A percentile compares a stretch with the other conserved stretches of the same genome.
These are phyloP conservation scores for Biscogniauxia mediterranea DNA, from an alignment of 2,329 filamentous ascomycete species.

Conservation along the genomic window DNA sequence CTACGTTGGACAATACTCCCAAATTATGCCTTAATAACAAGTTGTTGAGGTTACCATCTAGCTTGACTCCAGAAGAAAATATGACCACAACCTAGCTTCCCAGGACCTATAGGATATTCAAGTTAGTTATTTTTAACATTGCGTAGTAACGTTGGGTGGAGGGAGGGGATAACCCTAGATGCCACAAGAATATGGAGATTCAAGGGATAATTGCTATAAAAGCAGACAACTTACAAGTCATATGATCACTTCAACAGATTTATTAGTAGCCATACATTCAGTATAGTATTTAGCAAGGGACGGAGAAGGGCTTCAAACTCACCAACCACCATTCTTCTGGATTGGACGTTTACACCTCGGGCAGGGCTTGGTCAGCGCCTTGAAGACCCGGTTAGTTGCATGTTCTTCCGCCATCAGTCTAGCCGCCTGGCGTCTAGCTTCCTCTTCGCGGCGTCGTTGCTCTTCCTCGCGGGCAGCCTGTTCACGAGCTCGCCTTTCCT, in stretches of 20 bases:
- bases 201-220: too few relatives aligned
- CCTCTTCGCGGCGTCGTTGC: conserved; percentile 23
- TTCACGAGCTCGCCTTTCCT: conserved; percentile 27
- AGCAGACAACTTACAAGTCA: not conserved
- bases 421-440: conserved; percentile 9
- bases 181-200: too few relatives aligned
- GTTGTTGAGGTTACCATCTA: too few relatives aligned
- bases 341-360: conserved; percentile 39
- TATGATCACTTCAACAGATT: not conserved
- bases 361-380: conserved; percentile 37
- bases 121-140: too few relatives aligned
- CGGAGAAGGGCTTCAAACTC: not conserved
- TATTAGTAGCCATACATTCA: not conserved
- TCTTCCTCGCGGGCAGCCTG: conserved; percentile 12
- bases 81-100: too few relatives aligned
- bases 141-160: too few relatives aligned
- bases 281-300: not conserved
- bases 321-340: conserved; percentile 43
- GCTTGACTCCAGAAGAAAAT: too few relatives aligned
- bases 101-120: too few relatives aligned
- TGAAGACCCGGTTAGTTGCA: conserved; percentile 30
- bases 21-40: too few relatives aligned
- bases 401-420: conserved; percentile 36
- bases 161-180: too few relatives aligned
- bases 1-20: too few relatives aligned